These are phyloP conservation scores for Pistacia integerrima DNA, from an alignment of 345 rosid species.

Conservation along the genomic window DNA sequence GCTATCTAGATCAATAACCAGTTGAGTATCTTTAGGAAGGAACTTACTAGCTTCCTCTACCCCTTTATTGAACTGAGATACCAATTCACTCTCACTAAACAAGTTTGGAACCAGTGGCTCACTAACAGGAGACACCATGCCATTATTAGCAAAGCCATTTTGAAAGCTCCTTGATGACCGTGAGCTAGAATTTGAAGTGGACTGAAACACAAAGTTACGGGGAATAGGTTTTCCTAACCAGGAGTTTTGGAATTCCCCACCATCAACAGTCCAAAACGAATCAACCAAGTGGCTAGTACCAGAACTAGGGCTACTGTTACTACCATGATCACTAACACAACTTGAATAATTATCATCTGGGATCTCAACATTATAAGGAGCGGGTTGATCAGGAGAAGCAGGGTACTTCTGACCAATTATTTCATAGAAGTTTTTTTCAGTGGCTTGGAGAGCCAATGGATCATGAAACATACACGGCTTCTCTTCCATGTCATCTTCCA, in stretches of 20 bases:
- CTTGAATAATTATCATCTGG: conserved; percentile 47
- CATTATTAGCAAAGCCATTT: conserved; percentile 23
- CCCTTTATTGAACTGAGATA: conserved; percentile 67
- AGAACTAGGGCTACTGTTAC: conserved; percentile 32
- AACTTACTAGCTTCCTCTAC: conserved; percentile 79
- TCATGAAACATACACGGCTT: conserved; percentile 63
- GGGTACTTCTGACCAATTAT: conserved; percentile 62
- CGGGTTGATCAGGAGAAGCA: conserved; percentile 35
- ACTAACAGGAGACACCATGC: conserved; percentile 14
- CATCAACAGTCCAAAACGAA: conserved; percentile 44
- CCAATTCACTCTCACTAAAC: conserved; percentile 37
- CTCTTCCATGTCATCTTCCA: conserved; percentile 75
- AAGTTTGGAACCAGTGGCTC: conserved; percentile 29
- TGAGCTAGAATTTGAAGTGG: conserved; percentile 38
- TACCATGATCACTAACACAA: conserved; percentile 42
- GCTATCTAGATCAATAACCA: conserved; percentile 46
- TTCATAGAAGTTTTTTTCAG: conserved; percentile 69
- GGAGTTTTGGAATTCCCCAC: conserved; percentile 34
- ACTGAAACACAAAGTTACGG: conserved; percentile 50
- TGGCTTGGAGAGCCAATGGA: conserved; percentile 69
- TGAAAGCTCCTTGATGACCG: conserved; percentile 14
- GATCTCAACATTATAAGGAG: conserved; percentile 29
- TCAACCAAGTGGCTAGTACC: conserved; percentile 45
- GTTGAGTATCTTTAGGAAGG: conserved; percentile 52
- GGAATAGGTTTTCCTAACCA: conserved; percentile 37